Evolutionary conservation across 148 eudicot genomes (phyloP), one percentile per base, ranked within the genome.

Genomic region (Cornus controversa): DNA sequence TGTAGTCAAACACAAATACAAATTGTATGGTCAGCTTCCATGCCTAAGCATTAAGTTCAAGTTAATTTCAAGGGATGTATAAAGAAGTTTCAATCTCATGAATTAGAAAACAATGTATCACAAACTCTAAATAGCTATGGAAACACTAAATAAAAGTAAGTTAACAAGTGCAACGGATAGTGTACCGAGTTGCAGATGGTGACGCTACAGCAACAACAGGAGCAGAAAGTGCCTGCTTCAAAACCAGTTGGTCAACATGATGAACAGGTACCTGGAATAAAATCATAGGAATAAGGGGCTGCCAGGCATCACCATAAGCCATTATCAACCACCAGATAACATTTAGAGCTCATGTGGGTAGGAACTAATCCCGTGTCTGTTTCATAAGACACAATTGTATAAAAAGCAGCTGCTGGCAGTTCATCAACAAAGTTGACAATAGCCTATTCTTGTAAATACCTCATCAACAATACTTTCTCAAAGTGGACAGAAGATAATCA

Each of bases 171-270:
- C 3, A 37, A 67, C 31, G 4, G 13, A 37, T 24, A 5, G 45
- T 29, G 77, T 90, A 96, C 99, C 94, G 89, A 75, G 92, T 67
- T 53, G 98, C 98, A 85, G 99, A 96, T 84, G 99, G 98, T 25
- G 99, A 93, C 24, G 97, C 99, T 47, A 92, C 93, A 28, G 99
- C 92, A 82, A 96, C 80, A 79, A 96, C 99, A 79, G 99, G 95
- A 90, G 91, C 86, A 77, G 85, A 75, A 58, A 89, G 80, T 70
- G 97, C 98, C 75, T 85, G 91, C 75, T 88, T 85, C 25, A 93
- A 72, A 75, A 86, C 74, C 63, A 72, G 70, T 50, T 80, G 88
- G 70, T 96, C 99, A 60, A 96, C 95, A 72, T 93, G 84, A 77
- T 80, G 84, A 66, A 93, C 93, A 70, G 92, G 91, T 74, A 79